phyloP scores from a whole-genome alignment of 2,329 filamentous ascomycete genomes.

The Penicillium oxalicum region DNA sequence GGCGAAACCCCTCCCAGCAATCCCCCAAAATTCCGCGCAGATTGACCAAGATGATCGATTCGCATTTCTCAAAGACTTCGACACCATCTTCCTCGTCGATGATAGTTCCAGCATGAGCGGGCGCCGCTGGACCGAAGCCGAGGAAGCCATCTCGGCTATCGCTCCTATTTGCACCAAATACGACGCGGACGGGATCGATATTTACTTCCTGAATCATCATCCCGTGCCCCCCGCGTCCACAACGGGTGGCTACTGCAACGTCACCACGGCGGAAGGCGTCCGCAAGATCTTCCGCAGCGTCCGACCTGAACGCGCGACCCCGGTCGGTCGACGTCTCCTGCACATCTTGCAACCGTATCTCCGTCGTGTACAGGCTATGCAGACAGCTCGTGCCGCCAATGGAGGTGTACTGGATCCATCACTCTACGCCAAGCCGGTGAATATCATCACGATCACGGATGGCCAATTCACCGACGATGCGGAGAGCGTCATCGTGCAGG shows the following conservation, averaged over 20 bases:
- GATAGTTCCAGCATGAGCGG: conserved; percentile 85
- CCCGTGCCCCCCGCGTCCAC: conserved; percentile 35
- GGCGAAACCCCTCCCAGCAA: neutral
- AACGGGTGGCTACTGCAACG: conserved; percentile 57
- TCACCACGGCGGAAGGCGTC: conserved; percentile 55
- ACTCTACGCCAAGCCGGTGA: conserved; percentile 63
- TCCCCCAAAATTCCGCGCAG: conserved; percentile 6
- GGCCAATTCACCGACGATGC: conserved; percentile 75
- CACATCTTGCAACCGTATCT: conserved; percentile 71
- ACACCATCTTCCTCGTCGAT: conserved; percentile 87
- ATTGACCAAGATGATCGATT: conserved; percentile 57
- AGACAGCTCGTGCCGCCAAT: conserved; percentile 35
- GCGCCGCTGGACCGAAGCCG: conserved; percentile 68
- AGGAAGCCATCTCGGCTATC: conserved; percentile 63
- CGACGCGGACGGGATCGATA: conserved; percentile 79
- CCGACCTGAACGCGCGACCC: conserved; percentile 61
- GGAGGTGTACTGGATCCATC: conserved; percentile 17
- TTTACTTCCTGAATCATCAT: conserved; percentile 79
- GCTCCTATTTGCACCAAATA: conserved; percentile 73
- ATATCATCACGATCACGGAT: conserved; percentile 91
- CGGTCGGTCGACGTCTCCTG: conserved; percentile 66
- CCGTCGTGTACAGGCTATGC: conserved; percentile 44
- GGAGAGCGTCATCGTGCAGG: conserved; percentile 60
- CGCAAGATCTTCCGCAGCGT: conserved; percentile 65
- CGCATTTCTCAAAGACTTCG: conserved; percentile 70